Conservation (phyloP, 441 rosid genomes). For the Jatropha podagrica region DNA sequence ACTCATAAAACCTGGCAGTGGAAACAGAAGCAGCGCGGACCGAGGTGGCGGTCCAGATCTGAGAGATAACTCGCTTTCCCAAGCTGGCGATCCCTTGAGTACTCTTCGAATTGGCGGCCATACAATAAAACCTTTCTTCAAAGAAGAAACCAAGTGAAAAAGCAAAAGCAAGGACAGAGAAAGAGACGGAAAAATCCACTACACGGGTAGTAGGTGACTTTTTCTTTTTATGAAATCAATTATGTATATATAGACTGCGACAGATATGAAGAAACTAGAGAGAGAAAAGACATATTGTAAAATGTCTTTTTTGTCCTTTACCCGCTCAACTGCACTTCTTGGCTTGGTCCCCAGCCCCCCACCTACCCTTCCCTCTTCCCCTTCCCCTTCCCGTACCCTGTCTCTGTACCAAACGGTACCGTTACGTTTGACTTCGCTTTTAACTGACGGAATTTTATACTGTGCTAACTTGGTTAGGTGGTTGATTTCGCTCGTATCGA, state of each 20-base stretch:
- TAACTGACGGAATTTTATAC: background rate
- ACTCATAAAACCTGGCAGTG: slow-evolving; percentile 21
- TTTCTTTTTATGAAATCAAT: background rate
- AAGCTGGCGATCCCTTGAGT: slow-evolving; percentile 47
- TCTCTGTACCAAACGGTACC: background rate
- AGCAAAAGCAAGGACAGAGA: background rate
- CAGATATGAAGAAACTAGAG: background rate
- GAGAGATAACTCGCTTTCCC: slow-evolving; percentile 51
- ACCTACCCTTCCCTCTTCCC: background rate
- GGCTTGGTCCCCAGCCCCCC: background rate
- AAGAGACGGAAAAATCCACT: background rate
- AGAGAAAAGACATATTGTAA: background rate
- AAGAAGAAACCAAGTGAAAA: background rate
- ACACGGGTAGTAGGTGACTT: background rate
- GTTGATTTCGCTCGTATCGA: background rate
- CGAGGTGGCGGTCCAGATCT: slow-evolving; percentile 36
- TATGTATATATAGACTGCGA: background rate
- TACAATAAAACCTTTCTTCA: slow-evolving; percentile 29
- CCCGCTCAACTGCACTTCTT: background rate
- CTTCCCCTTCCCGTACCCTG: background rate
- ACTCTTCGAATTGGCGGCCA: slow-evolving; percentile 57
- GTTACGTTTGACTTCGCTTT: background rate
- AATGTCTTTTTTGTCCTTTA: background rate
- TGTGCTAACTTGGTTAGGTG: background rate
- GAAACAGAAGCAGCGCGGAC: slow-evolving; percentile 17